Conservation (phyloP, 148 eudicot species). For the Persicaria maculosa region DNA sequence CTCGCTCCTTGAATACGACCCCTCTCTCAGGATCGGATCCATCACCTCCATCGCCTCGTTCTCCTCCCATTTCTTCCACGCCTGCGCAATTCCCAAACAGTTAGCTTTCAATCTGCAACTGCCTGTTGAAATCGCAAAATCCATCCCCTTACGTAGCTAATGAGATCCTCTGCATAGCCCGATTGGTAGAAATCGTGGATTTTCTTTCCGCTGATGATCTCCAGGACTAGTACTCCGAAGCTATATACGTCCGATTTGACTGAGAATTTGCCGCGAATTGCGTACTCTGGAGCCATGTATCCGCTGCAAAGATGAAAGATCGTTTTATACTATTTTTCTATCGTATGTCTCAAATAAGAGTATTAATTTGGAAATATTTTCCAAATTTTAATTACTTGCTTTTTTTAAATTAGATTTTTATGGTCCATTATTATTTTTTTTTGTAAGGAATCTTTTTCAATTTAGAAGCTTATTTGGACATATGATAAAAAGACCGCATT, state of each 20-base stretch:
- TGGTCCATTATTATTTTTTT: no score
- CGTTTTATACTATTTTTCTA: no score
- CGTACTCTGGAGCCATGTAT: constrained; percentile 41
- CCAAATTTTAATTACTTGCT: no score
- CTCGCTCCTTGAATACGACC: constrained; percentile 11
- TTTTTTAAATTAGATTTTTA: no score
- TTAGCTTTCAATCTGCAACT: background rate
- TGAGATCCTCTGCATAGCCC: constrained; percentile 11
- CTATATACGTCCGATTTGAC: constrained; percentile 30
- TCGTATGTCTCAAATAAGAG: no score
- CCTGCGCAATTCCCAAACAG: constrained; percentile 9
- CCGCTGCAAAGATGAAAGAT: constrained; percentile 19
- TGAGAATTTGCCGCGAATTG: constrained; percentile 22
- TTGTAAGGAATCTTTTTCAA: no score
- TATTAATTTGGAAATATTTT: no score
- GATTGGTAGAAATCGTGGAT: constrained; percentile 2
- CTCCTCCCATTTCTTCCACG: constrained; percentile 32
- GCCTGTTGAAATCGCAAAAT: no score
- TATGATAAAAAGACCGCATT: no score
- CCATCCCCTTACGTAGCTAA: constrained; percentile 12
- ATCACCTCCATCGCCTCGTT: constrained; percentile 13
- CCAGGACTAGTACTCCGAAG: constrained; percentile 30
- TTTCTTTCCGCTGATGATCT: constrained; percentile 28
- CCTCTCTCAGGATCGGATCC: constrained; percentile 14
- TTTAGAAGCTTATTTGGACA: no score